These are phyloP conservation scores for Eleusine coracana DNA, from an alignment of 176 grass and related monocot genomes.

Conservation along the genomic window DNA sequence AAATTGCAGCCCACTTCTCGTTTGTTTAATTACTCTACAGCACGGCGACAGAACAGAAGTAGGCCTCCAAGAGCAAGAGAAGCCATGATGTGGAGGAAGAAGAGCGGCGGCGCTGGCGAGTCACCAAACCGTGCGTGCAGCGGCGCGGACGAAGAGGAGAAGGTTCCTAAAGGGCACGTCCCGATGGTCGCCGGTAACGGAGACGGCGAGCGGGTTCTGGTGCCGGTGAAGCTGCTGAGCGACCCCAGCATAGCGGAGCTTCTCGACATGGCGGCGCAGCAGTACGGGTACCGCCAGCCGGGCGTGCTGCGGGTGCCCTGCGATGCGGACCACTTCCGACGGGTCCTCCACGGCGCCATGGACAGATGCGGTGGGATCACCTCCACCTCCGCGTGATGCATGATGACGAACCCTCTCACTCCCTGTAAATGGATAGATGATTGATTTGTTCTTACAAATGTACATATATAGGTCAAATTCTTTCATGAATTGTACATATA, in stretches of 20 bases:
- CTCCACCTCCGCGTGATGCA: not conserved
- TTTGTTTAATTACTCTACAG: not conserved
- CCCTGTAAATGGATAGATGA: not conserved
- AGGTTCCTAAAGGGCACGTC: slow-evolving; percentile 36
- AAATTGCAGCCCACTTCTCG: not conserved
- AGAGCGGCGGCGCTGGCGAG: not conserved
- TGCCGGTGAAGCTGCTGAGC: slow-evolving; percentile 53
- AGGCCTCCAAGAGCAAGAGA: too few species aligned
- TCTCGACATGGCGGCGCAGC: slow-evolving; percentile 56
- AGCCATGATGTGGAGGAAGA: slow-evolving; percentile 47
- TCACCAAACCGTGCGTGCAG: not conserved
- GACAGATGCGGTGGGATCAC: not conserved
- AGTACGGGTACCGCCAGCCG: slow-evolving; percentile 57
- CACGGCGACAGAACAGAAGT: not conserved
- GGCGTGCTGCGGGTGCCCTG: slow-evolving; percentile 69
- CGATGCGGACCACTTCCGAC: slow-evolving; percentile 39
- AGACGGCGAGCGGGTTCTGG: slow-evolving; percentile 52
- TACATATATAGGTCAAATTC: not conserved
- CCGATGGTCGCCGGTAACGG: slow-evolving; percentile 41
- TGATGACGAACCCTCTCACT: not conserved
- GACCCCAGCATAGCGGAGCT: slow-evolving; percentile 54
- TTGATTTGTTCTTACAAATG: not conserved
- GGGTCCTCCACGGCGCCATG: slow-evolving; percentile 32
- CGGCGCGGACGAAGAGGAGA: not conserved
- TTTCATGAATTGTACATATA: not conserved